Evolutionary conservation across 208 protist genomes (phyloP).

Genomic region (Leishmania tropica): DNA sequence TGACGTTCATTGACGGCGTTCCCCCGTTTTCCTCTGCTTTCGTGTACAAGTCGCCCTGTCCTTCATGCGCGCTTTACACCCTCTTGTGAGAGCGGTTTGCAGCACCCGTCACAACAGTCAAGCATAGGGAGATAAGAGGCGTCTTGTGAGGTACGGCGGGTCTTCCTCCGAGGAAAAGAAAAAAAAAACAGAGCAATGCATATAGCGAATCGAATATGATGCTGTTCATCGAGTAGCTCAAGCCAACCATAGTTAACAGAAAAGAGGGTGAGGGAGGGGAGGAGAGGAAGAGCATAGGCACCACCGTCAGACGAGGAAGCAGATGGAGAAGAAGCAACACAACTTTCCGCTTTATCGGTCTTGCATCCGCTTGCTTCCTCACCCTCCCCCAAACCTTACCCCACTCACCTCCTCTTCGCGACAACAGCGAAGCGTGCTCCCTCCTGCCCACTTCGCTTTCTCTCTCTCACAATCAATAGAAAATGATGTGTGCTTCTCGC

Average conservation of each 20-base stretch:
- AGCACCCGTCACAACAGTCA: background rate
- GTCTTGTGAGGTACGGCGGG: background rate
- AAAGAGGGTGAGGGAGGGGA: background rate
- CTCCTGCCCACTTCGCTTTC: background rate
- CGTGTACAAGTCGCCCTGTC: background rate
- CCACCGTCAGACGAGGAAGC: background rate
- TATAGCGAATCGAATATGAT: background rate
- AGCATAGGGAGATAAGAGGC: background rate
- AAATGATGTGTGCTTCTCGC: background rate
- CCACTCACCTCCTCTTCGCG: background rate
- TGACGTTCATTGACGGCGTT: background rate
- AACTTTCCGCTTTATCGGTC: too few species aligned
- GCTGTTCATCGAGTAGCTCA: background rate
- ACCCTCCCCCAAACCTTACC: background rate
- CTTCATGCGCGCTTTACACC: background rate
- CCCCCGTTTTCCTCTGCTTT: background rate
- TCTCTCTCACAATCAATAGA: background rate
- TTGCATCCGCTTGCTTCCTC: background rate
- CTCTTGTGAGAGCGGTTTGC: background rate
- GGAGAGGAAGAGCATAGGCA: background rate
- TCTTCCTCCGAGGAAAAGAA: background rate
- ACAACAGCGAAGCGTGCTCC: background rate
- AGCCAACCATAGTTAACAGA: background rate
- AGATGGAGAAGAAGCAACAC: background rate
- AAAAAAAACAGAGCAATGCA: background rate